Conservation (phyloP, 352 stramenopile genomes). For the Phytophthora kernoviae region DNA sequence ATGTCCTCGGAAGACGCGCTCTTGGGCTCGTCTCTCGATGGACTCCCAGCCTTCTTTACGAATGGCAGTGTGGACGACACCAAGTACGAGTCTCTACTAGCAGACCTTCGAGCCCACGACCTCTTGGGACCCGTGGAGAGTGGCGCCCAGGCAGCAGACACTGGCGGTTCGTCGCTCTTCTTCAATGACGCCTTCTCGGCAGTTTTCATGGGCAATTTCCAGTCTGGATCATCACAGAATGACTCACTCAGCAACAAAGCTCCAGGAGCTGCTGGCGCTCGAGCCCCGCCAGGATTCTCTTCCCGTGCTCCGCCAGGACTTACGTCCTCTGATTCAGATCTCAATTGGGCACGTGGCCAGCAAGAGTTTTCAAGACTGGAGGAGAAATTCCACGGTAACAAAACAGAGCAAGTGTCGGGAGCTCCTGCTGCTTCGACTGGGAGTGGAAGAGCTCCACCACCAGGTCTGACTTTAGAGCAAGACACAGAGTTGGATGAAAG, state of each 20-base stretch:
- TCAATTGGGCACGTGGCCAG: slow-evolving; percentile 83
- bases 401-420: background rate
- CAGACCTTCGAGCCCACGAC: slow-evolving; percentile 84
- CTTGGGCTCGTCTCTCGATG: slow-evolving; percentile 50
- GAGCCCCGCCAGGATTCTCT: slow-evolving; percentile 55
- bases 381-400: slow-evolving; percentile 42
- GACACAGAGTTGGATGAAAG: slow-evolving; percentile 67
- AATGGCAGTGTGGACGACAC: slow-evolving; percentile 80
- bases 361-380: slow-evolving; percentile 73
- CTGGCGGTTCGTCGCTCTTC: slow-evolving; percentile 67
- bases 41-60: slow-evolving; percentile 80
- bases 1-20: slow-evolving; percentile 56
- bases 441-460: slow-evolving; percentile 12
- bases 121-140: slow-evolving; percentile 73
- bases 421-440: background rate
- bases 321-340: slow-evolving; percentile 60
- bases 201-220: slow-evolving; percentile 84
- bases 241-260: background rate
- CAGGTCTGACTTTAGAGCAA: slow-evolving; percentile 36
- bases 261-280: background rate
- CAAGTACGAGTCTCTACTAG: slow-evolving; percentile 88
- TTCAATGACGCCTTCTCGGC: slow-evolving; percentile 88
- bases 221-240: slow-evolving; percentile 25
- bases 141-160: slow-evolving; percentile 18
- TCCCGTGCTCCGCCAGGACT: slow-evolving; percentile 55